Conservation (phyloP, 768 basidiomycete genomes). For the Tricholoma saponaceum region DNA sequence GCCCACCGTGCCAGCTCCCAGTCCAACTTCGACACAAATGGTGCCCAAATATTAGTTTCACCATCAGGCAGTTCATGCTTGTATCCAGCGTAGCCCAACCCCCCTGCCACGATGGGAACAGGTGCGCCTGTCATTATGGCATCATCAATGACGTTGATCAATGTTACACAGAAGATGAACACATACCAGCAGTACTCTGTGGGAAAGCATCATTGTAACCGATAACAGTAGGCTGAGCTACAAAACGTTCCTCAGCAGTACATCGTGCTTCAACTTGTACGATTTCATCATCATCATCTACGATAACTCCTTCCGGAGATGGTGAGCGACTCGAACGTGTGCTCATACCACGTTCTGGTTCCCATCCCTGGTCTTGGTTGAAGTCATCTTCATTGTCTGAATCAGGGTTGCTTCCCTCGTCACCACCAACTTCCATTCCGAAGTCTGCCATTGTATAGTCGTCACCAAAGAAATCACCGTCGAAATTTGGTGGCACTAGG, state of each 20-base stretch:
- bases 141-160: neutral
- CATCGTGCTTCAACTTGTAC: neutral
- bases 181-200: neutral
- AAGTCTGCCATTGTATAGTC: neutral
- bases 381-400: neutral
- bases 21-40: slow-evolving; percentile 29
- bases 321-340: neutral
- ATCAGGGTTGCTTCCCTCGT: neutral
- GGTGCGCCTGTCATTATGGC: too few species aligned
- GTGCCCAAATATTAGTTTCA: slow-evolving; percentile 19
- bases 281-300: neutral
- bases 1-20: slow-evolving; percentile 37
- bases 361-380: neutral
- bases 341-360: too few species aligned
- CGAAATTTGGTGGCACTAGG: neutral
- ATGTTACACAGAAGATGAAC: neutral
- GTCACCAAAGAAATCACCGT: neutral
- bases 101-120: neutral
- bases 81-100: neutral
- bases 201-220: neutral
- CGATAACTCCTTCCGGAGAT: neutral
- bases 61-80: neutral
- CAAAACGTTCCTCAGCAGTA: neutral
- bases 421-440: neutral
- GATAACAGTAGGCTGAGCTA: neutral